Percentiles rank a stretch among this genome's conserved stretches.
phyloP scores from a whole-genome alignment of 441 rosid genomes.

The Populus tomentosa region DNA sequence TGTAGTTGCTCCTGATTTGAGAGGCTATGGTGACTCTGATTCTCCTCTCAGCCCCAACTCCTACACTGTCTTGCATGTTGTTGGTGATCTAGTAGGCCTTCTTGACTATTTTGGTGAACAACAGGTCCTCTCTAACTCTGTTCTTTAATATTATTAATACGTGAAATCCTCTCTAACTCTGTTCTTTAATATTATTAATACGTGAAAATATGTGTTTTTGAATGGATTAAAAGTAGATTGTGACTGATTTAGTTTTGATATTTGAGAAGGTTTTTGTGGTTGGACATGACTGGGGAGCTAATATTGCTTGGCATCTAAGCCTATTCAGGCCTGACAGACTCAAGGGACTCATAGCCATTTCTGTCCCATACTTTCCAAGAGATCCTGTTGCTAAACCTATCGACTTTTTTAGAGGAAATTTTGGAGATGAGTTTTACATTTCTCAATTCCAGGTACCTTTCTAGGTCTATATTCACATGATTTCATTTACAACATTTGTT shows the following conservation, averaged over 20 bases:
- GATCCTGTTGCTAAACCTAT: constrained; percentile 35
- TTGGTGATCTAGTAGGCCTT: constrained; percentile 58
- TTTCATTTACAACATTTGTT: background rate
- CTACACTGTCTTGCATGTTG: constrained; percentile 46
- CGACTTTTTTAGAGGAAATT: constrained; percentile 17
- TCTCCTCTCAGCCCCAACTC: constrained; percentile 40
- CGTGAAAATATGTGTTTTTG: background rate
- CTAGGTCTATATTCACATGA: too few relatives aligned
- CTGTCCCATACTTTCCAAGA: constrained; percentile 45
- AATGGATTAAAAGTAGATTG: too few relatives aligned
- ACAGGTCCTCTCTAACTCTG: too few relatives aligned
- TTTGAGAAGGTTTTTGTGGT: constrained; percentile 54
- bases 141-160: too few relatives aligned
- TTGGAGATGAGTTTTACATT: constrained; percentile 58
- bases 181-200: background rate
- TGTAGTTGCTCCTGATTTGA: constrained; percentile 63
- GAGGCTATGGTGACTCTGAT: constrained; percentile 63
- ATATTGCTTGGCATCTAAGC: constrained; percentile 49
- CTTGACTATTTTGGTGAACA: constrained; percentile 56
- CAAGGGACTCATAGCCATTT: constrained; percentile 49
- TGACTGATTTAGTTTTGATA: background rate
- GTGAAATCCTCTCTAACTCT: constrained; percentile 7
- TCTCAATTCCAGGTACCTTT: constrained; percentile 56
- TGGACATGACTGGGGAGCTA: constrained; percentile 80
- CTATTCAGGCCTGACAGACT: constrained; percentile 60